These are phyloP conservation scores for Suillus lakei DNA, from an alignment of 768 basidiomycete species.

Conservation along the genomic window DNA sequence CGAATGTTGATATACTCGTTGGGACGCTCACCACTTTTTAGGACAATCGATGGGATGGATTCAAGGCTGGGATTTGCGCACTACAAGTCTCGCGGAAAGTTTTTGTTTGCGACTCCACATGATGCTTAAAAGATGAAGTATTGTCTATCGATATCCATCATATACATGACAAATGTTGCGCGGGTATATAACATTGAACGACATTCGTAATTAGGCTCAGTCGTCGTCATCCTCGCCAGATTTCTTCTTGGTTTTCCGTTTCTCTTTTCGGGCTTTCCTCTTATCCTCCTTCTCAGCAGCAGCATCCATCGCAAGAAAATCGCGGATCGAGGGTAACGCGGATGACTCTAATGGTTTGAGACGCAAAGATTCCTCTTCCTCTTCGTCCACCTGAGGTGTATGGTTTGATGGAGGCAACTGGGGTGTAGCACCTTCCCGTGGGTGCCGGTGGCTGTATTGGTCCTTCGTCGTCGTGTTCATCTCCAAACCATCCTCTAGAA, in stretches of 20 bases:
- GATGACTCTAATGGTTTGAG: constrained; percentile 83
- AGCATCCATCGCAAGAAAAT: constrained; percentile 79
- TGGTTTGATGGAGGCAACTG: constrained; percentile 19
- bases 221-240: constrained; percentile 38
- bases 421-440: constrained; percentile 12
- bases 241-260: constrained; percentile 55
- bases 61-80: constrained; percentile 66
- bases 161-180: constrained; percentile 1
- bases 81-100: constrained; percentile 60
- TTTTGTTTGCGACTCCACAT: constrained; percentile 30
- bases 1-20: neutral
- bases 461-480: constrained; percentile 37
- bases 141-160: neutral
- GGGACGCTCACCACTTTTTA: constrained; percentile 28
- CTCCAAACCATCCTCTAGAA: constrained; percentile 51
- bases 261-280: constrained; percentile 76
- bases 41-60: constrained; percentile 79
- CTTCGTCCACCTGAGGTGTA: constrained; percentile 36
- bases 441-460: neutral
- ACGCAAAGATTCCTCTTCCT: constrained; percentile 53
- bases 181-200: constrained; percentile 4
- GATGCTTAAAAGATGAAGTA: constrained; percentile 10
- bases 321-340: constrained; percentile 79
- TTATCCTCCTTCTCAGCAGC: constrained; percentile 69
- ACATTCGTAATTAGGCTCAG: constrained; percentile 18